These are phyloP conservation scores for Paramecium primaurelia DNA, from an alignment of 73 alveolate genomes.

Conservation along the genomic window DNA sequence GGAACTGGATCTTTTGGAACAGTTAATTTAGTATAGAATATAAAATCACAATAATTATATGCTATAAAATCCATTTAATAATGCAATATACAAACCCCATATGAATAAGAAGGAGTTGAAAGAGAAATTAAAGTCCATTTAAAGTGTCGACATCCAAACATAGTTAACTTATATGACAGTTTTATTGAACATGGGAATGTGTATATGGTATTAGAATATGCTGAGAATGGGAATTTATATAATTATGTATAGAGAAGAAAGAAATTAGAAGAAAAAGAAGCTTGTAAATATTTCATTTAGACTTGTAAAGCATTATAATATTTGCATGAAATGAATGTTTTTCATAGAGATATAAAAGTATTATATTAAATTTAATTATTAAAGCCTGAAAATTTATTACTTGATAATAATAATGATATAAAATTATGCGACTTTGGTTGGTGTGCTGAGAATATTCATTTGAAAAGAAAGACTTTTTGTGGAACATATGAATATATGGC, in stretches of 20 bases:
- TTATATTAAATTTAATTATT: not conserved
- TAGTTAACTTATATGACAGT: conserved; percentile 51
- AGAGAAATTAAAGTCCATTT: conserved; percentile 60
- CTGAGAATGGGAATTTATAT: conserved; percentile 62
- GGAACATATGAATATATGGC: conserved; percentile 67
- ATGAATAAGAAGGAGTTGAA: conserved; percentile 58
- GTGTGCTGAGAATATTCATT: conserved; percentile 72
- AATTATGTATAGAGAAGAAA: conserved; percentile 42
- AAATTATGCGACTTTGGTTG: conserved; percentile 86
- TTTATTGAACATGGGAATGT: conserved; percentile 51
- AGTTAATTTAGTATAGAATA: not conserved
- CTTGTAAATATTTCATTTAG: conserved; percentile 54
- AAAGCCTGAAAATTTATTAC: conserved; percentile 78
- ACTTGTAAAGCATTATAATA: conserved; percentile 59
- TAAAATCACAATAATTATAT: not conserved
- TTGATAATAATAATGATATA: conserved; percentile 68
- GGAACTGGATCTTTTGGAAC: conserved; percentile 51
- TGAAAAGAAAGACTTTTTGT: conserved; percentile 57
- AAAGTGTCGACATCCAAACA: conserved; percentile 43
- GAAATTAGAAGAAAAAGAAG: conserved; percentile 58
- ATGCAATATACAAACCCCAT: conserved; percentile 34
- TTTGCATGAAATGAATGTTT: conserved; percentile 46
- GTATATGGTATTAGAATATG: conserved; percentile 59
- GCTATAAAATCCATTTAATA: conserved; percentile 21
- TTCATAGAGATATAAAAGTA: conserved; percentile 64